Evolutionary conservation across 2,329 filamentous ascomycete species (phyloP).

Genomic region (Aspergillus neotritici): DNA sequence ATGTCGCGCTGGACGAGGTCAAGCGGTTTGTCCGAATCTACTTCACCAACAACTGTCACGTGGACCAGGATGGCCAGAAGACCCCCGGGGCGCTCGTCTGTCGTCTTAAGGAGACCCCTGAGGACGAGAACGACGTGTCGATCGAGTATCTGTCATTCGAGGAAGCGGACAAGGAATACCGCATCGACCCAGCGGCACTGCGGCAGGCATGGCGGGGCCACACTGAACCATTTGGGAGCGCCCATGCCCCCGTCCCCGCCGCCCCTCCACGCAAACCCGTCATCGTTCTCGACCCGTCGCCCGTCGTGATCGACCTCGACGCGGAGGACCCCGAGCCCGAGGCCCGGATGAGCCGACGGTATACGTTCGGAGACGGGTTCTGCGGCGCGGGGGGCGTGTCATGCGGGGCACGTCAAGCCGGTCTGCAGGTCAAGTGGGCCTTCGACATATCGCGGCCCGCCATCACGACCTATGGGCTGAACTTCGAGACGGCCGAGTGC

Average conservation of each 20-base stretch:
- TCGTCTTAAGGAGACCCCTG: conserved; percentile 25
- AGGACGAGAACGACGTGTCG: conserved; percentile 17
- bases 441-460: conserved; percentile 60
- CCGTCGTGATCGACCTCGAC: conserved; percentile 19
- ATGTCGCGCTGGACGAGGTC: conserved; percentile 40
- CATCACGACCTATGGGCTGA: conserved; percentile 52
- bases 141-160: conserved; percentile 26
- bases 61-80: conserved; percentile 23
- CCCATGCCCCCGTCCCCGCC: background rate
- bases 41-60: conserved; percentile 49
- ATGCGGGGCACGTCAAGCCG: conserved; percentile 38
- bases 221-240: conserved; percentile 27
- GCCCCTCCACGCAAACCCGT: background rate
- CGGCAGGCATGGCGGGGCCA: conserved; percentile 30
- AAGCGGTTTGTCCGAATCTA: conserved; percentile 41
- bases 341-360: conserved; percentile 33
- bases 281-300: conserved; percentile 10
- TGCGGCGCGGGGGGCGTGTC: conserved; percentile 61
- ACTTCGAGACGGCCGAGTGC: conserved; percentile 46
- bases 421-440: conserved; percentile 55
- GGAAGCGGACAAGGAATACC: conserved; percentile 26
- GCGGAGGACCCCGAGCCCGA: conserved; percentile 16
- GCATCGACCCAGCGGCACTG: conserved; percentile 12
- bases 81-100: conserved; percentile 27
- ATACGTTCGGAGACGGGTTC: conserved; percentile 67